Evolutionary conservation across 2,329 filamentous ascomycete species (phyloP), one percentile per base, ranked within the genome.

Genomic region (Peltaster fructicola): DNA sequence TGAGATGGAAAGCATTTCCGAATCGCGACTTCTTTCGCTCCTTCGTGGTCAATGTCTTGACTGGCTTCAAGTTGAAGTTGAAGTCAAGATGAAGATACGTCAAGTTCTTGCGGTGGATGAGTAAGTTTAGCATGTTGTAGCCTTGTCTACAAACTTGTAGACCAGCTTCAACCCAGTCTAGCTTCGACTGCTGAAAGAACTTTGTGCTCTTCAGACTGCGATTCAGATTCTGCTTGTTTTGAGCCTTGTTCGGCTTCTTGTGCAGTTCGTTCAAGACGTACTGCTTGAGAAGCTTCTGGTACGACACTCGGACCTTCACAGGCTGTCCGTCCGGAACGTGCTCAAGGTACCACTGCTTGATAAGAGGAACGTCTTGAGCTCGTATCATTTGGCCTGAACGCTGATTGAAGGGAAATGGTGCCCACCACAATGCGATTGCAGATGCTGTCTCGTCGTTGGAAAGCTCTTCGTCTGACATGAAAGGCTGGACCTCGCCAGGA

Each of bases 21-120:
- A 98, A 98, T 34, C 88, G 77, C 15, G 85, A 95, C 67, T 98
- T 98, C 63, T 98, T 98, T 41, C 88, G 77, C 61, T 98, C 88
- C 53, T 98, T 98, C 15, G 88, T 98, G 0, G 88, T 98, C 39
- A 98, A 54, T 0, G 88, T 98, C 63, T 98, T 98, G 50, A 98
- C 88, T 3, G 88, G 88, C 61, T 98, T 98, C 52, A 98, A 48
- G 53, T 98, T 98, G 63, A 98, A 98, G 54, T 98, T 98, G 61
- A 95, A 98, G 48, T 98, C 88, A 27, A 98, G 71, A 62, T 98
- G 90, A 28, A 98, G 66, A 47, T 98, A 98, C 1, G 88, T 98
- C 40, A 98, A 58, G 51, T 98, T 98, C 63, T 98, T 98, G 43
- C 88, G 76, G 48, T 98, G 88, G 38, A 98, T 98, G 38, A 98